These are phyloP conservation scores for Paulownia fortunei DNA, from an alignment of 257 asterid species.

Conservation along the genomic window DNA sequence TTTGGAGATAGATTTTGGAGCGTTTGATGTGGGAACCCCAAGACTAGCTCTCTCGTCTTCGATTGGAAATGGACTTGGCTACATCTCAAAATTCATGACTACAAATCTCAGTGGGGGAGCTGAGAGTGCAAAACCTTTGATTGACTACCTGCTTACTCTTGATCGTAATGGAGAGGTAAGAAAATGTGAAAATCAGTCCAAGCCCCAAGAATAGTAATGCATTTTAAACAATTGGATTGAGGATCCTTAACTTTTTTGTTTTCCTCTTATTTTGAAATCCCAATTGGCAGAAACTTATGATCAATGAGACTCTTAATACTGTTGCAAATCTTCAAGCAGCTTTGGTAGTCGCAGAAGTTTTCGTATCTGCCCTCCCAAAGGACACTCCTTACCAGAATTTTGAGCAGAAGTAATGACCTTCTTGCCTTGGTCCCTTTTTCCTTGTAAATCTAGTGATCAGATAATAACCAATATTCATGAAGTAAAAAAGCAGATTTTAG, in stretches of 20 bases:
- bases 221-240: neutral
- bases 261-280: neutral
- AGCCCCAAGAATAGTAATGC: neutral
- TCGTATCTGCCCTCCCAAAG: slow-evolving; percentile 57
- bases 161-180: slow-evolving; percentile 74
- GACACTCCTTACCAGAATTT: slow-evolving; percentile 64
- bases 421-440: neutral
- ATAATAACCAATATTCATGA: neutral
- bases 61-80: slow-evolving; percentile 66
- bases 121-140: slow-evolving; percentile 64
- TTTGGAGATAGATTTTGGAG: slow-evolving; percentile 78
- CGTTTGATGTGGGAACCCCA: slow-evolving; percentile 55
- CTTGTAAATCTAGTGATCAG: neutral
- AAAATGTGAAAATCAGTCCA: neutral
- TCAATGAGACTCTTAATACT: slow-evolving; percentile 62
- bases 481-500: neutral
- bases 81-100: slow-evolving; percentile 67
- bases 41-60: slow-evolving; percentile 61
- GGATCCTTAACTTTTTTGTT: neutral
- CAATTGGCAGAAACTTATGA: slow-evolving; percentile 71
- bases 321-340: slow-evolving; percentile 65
- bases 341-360: slow-evolving; percentile 58
- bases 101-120: slow-evolving; percentile 50
- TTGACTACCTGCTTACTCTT: slow-evolving; percentile 67
- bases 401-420: slow-evolving; percentile 57